Percentiles rank a stretch among this genome's conserved stretches.
These are phyloP conservation scores for Cyberlindnera mrakii DNA, from an alignment of 805 yeast species.

Conservation along the genomic window DNA sequence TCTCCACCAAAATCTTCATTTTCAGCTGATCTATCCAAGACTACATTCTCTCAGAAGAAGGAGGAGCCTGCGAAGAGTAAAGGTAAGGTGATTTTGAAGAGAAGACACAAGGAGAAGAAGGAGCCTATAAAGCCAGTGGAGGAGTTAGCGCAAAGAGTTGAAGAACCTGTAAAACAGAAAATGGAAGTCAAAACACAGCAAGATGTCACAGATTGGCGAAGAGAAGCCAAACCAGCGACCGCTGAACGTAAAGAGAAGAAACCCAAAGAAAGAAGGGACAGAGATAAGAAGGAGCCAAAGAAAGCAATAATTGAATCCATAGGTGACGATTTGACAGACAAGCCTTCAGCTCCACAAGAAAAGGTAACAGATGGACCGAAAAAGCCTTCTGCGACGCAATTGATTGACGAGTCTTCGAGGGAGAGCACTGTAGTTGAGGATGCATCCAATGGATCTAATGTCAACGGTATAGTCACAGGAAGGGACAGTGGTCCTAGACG, in stretches of 20 bases:
- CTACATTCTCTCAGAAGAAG: conserved; percentile 5
- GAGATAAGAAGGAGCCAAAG: neutral
- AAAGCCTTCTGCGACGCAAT: neutral
- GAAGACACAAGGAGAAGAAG: conserved; percentile 4
- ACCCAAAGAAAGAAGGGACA: neutral
- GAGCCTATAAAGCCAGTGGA: neutral
- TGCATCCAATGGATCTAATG: neutral
- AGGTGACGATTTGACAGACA: neutral
- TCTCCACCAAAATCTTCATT: conserved; percentile 12
- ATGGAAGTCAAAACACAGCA: neutral
- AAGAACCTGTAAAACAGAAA: neutral
- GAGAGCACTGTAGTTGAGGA: neutral
- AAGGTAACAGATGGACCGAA: neutral
- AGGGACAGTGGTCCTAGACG: conserved; percentile 5
- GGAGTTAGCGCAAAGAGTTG: neutral
- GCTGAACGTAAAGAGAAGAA: neutral
- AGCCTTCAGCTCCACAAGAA: neutral
- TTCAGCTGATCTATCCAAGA: conserved; percentile 3
- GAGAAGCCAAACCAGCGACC: neutral
- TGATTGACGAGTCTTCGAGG: neutral
- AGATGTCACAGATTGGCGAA: neutral
- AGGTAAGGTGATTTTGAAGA: conserved; percentile 12
- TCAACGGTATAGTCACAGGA: conserved; percentile 5
- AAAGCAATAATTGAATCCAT: neutral
- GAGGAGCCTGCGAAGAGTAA: neutral